phyloP scores from a whole-genome alignment of 306 rosid species.

The Trifolium repens region DNA sequence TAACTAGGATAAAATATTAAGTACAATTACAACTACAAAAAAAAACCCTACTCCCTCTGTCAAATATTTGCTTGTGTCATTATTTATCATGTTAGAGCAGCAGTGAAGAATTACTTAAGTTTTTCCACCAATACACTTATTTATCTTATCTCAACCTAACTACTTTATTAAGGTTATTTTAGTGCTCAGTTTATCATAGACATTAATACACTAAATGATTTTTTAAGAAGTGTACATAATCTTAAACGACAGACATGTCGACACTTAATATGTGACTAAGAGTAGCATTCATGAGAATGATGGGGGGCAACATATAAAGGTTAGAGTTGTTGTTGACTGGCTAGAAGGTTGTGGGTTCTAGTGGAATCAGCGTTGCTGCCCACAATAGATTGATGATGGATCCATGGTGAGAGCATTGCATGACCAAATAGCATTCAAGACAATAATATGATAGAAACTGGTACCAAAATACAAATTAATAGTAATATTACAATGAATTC shows the following conservation, averaged over 20 bases:
- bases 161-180: not conserved
- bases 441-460: not conserved
- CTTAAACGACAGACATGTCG: not conserved
- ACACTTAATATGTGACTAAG: not conserved
- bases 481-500: too few species aligned
- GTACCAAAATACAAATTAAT: too few species aligned
- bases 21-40: not conserved
- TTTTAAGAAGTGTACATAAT: not conserved
- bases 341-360: not conserved
- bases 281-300: slow-evolving; percentile 7
- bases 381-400: not conserved
- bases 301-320: not conserved
- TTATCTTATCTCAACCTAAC: not conserved
- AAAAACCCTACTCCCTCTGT: not conserved
- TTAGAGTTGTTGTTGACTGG: not conserved
- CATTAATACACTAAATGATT: not conserved
- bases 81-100: not conserved
- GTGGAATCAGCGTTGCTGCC: slow-evolving; percentile 5
- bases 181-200: not conserved
- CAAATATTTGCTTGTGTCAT: not conserved
- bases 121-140: not conserved
- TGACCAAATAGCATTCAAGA: not conserved
- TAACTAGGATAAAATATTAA: slow-evolving; percentile 7
- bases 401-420: not conserved
- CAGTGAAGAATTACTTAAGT: not conserved